phyloP scores from a whole-genome alignment of 768 basidiomycete species.

The Erythrobasidium yunnanense region DNA sequence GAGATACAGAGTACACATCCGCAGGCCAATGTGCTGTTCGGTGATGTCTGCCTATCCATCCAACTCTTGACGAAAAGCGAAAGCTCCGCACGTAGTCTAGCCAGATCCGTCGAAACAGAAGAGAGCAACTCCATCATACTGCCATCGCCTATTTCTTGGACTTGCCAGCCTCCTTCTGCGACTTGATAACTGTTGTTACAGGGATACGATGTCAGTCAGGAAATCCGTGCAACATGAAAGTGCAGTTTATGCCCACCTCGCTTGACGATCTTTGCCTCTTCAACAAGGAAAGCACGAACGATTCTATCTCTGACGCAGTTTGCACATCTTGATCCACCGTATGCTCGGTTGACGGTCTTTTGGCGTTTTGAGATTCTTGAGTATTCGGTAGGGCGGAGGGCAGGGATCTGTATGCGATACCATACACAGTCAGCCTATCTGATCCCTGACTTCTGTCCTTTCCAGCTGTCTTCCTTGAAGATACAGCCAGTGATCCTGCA shows the following conservation, averaged over 20 bases:
- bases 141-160: background rate
- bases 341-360: constrained; percentile 91
- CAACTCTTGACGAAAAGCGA: too few relatives aligned
- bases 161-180: background rate
- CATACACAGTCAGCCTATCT: background rate
- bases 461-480: background rate
- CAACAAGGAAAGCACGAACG: constrained; percentile 93
- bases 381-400: constrained; percentile 90
- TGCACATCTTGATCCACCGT: constrained; percentile 94
- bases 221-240: too few relatives aligned
- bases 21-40: too few relatives aligned
- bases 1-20: too few relatives aligned
- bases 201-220: too few relatives aligned
- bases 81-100: too few relatives aligned
- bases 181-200: background rate
- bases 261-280: constrained; percentile 99
- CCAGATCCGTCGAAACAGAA: too few relatives aligned
- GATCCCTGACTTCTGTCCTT: background rate
- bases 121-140: too few relatives aligned
- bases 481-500: background rate
- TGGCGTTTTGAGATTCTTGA: constrained; percentile 91
- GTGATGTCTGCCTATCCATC: too few relatives aligned
- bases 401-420: constrained; percentile 57
- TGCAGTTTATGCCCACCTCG: constrained; percentile 44
- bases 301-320: constrained; percentile 93